Evolutionary conservation across 306 rosid genomes (phyloP).

Genomic region (Acmispon strigosus): DNA sequence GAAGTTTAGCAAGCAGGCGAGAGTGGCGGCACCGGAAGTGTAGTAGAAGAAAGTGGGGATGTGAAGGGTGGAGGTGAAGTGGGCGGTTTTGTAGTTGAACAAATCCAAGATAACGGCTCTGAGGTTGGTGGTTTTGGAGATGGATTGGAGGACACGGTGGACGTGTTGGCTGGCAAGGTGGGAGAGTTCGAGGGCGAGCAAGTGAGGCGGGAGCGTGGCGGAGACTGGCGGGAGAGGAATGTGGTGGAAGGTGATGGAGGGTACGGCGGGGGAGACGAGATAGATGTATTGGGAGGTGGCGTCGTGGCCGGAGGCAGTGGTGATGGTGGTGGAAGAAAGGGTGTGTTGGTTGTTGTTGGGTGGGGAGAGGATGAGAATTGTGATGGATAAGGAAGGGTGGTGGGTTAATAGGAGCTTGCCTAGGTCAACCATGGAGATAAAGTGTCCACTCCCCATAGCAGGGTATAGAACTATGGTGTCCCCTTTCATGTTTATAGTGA

Average conservation of each 20-base stretch:
- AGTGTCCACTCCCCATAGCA: constrained; percentile 1
- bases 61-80: too few species aligned
- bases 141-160: too few species aligned
- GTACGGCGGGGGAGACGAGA: constrained; percentile 20
- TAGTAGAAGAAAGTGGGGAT: too few species aligned
- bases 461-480: constrained; percentile 24
- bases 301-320: background rate
- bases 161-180: too few species aligned
- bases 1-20: background rate
- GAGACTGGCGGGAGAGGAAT: too few species aligned
- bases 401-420: constrained; percentile 19
- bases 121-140: too few species aligned
- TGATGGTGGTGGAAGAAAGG: too few species aligned
- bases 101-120: too few species aligned
- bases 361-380: constrained; percentile 33
- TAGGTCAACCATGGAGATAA: constrained; percentile 19
- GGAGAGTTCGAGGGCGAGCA: too few species aligned
- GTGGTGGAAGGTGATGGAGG: background rate
- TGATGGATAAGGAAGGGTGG: constrained; percentile 31
- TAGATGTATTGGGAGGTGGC: constrained; percentile 26
- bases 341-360: background rate
- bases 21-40: too few species aligned
- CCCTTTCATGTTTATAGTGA: background rate
- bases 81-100: too few species aligned
- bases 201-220: too few species aligned